Evolutionary conservation across 768 basidiomycete genomes (phyloP).

Genomic region (Mycena alexandri): DNA sequence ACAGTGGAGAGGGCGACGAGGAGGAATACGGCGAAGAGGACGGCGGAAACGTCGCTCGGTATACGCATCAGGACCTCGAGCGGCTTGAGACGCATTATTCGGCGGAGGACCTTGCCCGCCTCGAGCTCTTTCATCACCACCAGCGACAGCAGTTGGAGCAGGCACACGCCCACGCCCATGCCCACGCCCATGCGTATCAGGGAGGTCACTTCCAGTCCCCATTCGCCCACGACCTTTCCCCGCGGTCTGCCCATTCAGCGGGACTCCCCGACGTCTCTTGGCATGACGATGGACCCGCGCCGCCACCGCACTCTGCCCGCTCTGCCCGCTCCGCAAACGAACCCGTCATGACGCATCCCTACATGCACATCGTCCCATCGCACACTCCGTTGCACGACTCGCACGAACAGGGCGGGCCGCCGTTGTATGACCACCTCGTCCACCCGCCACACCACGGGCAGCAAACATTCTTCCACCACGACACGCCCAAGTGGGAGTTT

Average conservation of each 20-base stretch:
- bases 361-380: not conserved
- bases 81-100: not conserved
- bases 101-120: no score
- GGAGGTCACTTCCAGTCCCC: conserved; percentile 9
- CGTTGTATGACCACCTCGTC: no score
- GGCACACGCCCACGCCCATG: not conserved
- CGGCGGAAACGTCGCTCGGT: not conserved
- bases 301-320: no score
- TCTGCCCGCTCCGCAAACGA: conserved; percentile 6
- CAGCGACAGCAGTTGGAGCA: conserved; percentile 5
- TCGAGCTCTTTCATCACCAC: not conserved
- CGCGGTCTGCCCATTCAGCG: not conserved
- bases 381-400: no score
- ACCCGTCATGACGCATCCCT: conserved; percentile 16
- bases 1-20: conserved; percentile 57
- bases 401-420: no score
- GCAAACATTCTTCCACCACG: no score
- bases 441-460: no score
- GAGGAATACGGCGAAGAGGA: conserved; percentile 47
- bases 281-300: no score
- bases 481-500: no score
- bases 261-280: not conserved
- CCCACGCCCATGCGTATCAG: not conserved
- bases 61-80: not conserved
- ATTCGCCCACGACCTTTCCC: conserved; percentile 9